Evolutionary conservation across 805 yeast genomes (phyloP).

Genomic region (Komagataella pastoris): DNA sequence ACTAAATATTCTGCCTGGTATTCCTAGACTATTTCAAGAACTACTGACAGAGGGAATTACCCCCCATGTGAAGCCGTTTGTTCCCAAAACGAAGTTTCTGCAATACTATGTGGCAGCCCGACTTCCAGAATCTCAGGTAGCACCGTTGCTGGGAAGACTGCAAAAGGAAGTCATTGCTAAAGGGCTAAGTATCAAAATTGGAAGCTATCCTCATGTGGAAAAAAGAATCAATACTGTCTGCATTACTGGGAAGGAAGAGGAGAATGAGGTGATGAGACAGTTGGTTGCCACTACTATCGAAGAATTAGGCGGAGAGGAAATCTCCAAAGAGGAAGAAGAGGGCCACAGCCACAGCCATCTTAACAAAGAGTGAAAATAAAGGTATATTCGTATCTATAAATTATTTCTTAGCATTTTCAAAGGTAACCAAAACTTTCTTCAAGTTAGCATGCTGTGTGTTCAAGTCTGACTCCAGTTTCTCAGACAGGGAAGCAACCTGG

Average conservation of each 20-base stretch:
- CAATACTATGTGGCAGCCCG: conserved; percentile 52
- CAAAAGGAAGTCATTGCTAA: conserved; percentile 26
- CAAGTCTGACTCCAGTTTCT: conserved; percentile 14
- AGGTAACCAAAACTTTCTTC: conserved; percentile 19
- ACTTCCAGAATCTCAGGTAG: conserved; percentile 52
- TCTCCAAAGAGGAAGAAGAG: conserved; percentile 44
- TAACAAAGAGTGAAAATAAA: background rate
- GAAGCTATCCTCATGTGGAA: conserved; percentile 73
- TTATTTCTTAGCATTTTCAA: conserved; percentile 8
- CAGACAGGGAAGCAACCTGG: conserved; percentile 17
- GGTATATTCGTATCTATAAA: background rate
- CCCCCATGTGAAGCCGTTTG: conserved; percentile 20
- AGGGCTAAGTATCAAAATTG: conserved; percentile 45
- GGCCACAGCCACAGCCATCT: conserved; percentile 4
- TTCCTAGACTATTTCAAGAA: conserved; percentile 57
- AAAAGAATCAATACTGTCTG: conserved; percentile 59
- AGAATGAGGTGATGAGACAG: conserved; percentile 21
- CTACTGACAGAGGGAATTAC: conserved; percentile 32
- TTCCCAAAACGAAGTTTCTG: conserved; percentile 21
- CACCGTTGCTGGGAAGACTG: conserved; percentile 41
- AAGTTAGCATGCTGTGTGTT: conserved; percentile 19
- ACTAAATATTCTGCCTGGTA: conserved; percentile 71
- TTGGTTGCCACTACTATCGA: conserved; percentile 33
- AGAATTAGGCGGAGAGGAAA: conserved; percentile 41
- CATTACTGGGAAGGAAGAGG: conserved; percentile 43